phyloP scores from a whole-genome alignment of 1,284 basidiomycete genomes.

The Ceratorhiza oryzae-sativae region DNA sequence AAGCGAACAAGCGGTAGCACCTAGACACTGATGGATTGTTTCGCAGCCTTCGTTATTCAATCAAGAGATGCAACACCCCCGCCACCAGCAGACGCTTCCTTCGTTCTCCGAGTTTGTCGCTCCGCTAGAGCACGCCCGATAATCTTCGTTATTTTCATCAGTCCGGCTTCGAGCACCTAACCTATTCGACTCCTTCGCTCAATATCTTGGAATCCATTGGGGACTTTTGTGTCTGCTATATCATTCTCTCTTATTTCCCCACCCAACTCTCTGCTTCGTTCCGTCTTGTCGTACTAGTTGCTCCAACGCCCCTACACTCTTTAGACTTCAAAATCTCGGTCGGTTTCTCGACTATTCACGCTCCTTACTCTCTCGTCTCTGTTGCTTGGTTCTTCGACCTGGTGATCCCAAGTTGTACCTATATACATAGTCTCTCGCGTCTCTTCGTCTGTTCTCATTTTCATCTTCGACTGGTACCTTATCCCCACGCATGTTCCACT shows the following conservation, averaged over 20 bases:
- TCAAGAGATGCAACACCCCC: background rate
- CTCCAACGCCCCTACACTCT: constrained; percentile 1
- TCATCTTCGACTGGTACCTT: background rate
- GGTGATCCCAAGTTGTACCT: constrained; percentile 9
- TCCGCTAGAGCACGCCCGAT: constrained; percentile 29
- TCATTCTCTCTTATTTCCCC: background rate
- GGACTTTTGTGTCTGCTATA: background rate
- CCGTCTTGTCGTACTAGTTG: constrained; percentile 8
- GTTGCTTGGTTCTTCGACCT: background rate
- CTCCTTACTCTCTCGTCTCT: background rate
- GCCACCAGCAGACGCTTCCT: constrained; percentile 6
- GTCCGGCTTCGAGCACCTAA: background rate
- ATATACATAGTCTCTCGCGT: background rate
- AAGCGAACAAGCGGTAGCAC: background rate
- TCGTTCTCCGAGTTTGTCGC: constrained; percentile 28
- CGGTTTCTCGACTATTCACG: background rate
- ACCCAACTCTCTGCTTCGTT: background rate
- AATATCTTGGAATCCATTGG: background rate
- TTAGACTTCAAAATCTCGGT: background rate
- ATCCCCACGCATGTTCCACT: constrained; percentile 8
- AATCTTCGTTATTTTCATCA: background rate
- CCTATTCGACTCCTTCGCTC: constrained; percentile 1
- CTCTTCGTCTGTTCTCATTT: background rate
- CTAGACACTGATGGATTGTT: background rate
- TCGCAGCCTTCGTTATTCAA: constrained; percentile 20